These are phyloP conservation scores for Aureoboletus auriporus DNA, from an alignment of 768 basidiomycete species.

Conservation along the genomic window DNA sequence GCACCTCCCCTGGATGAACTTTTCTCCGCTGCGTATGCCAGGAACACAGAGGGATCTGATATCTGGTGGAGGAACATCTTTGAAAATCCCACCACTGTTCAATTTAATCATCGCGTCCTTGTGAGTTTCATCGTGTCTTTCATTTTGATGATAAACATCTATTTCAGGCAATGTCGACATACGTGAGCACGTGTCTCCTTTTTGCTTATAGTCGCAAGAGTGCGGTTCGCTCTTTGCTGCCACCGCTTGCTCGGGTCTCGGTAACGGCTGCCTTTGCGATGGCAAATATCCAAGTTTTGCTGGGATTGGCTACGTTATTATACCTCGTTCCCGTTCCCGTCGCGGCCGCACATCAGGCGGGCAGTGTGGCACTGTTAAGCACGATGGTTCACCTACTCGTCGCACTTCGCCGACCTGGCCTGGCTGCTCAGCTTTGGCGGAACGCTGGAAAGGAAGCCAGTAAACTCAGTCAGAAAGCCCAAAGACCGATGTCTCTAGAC, in stretches of 20 bases:
- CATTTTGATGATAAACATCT: neutral
- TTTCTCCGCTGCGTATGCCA: slow-evolving; percentile 71
- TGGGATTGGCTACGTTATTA: slow-evolving; percentile 77
- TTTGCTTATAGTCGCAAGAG: slow-evolving; percentile 56
- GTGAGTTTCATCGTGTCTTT: slow-evolving; percentile 42
- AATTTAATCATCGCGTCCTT: slow-evolving; percentile 92
- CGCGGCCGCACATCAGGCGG: slow-evolving; percentile 93
- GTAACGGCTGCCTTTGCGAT: slow-evolving; percentile 64
- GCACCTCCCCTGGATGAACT: slow-evolving; percentile 82
- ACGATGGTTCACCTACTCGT: slow-evolving; percentile 75
- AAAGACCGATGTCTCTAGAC: slow-evolving; percentile 8
- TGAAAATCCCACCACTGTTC: slow-evolving; percentile 97
- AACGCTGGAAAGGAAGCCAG: slow-evolving; percentile 25
- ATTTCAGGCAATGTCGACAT: slow-evolving; percentile 79
- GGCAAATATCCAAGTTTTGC: slow-evolving; percentile 77
- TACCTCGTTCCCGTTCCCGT: slow-evolving; percentile 92
- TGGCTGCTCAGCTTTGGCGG: slow-evolving; percentile 62
- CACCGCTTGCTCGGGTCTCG: slow-evolving; percentile 54
- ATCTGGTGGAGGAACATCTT: slow-evolving; percentile 95
- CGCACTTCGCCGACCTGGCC: slow-evolving; percentile 64
- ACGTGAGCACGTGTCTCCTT: slow-evolving; percentile 60
- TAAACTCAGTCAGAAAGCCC: slow-evolving; percentile 6
- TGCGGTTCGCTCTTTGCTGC: slow-evolving; percentile 45
- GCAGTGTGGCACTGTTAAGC: slow-evolving; percentile 84
- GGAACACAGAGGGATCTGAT: slow-evolving; percentile 64